Evolutionary conservation across 2,329 filamentous ascomycete genomes (phyloP), one percentile per base, ranked within the genome.

Genomic region (Diaporthe amygdali): DNA sequence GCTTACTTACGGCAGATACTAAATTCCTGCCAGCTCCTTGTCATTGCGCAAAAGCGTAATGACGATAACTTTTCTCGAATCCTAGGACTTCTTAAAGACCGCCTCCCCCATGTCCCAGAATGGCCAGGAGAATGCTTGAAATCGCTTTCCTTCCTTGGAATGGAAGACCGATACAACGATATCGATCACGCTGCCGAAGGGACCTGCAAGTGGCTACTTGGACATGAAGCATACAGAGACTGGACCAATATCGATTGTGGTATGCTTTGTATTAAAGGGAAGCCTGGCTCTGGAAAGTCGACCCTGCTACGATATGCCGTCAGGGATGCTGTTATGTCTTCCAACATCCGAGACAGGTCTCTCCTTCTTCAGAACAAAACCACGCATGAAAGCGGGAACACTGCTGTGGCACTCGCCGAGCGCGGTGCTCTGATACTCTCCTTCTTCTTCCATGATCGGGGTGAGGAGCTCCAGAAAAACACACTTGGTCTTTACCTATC

Each of bases 241-340:
- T 82, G 80, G 80, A 34, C 68, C 5, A 3, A 6, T 0, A 1
- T 34, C 0, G 17, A 75, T 9, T 54, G 25, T n/a, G 76, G 73
- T 4, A 6, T 82, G 0, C 78, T 83, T 4, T 83, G 80, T 81
- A 79, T 84, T 44, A 81, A 80, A 61, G 82, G 82, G 2, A 82
- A 84, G 32, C 81, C 82, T 3, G 82, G 82, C 7, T 78, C 79
- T 0, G 82, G 82, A 2, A 84, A 84, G 67, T 83, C 81, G 6
- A 84, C n/a, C n/a, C n/a, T 81, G 2, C 74, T 84, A 59, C 76
- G 75, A 41, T 77, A 78, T 71, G 37, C 82, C 1, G 75, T 84
- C 15, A 73, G 14, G 3, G 39, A 64, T 34, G 41, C 32, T 20
- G 7, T 34, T 4, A 17, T 64, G 14, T 22, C 41, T 3, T 63